A percentile compares a stretch with the other conserved stretches of the same genome.
Conservation (phyloP, 768 basidiomycete species). For the Collybia nuda region DNA sequence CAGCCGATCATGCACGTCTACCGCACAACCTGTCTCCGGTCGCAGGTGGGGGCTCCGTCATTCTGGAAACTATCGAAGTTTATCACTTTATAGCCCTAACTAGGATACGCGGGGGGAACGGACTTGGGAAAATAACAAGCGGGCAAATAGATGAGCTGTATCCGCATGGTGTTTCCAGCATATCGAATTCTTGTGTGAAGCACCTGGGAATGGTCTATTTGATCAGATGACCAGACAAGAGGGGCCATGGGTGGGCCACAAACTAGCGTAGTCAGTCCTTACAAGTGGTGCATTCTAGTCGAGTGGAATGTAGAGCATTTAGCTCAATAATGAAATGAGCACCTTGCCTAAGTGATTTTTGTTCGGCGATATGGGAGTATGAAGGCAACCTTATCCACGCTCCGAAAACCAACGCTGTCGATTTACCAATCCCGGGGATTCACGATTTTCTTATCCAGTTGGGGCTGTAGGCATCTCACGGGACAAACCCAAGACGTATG, state of each 20-base stretch:
- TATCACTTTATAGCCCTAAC: constrained; percentile 1
- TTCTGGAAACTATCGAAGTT: background rate
- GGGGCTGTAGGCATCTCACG: constrained; percentile 10
- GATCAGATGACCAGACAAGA: constrained; percentile 11
- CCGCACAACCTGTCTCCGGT: too few relatives aligned
- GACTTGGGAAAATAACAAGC: constrained; percentile 5
- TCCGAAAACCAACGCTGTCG: too few relatives aligned
- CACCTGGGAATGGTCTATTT: constrained; percentile 10
- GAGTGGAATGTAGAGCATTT: too few relatives aligned
- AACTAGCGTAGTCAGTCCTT: too few relatives aligned
- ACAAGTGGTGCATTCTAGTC: too few relatives aligned
- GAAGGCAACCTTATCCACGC: too few relatives aligned
- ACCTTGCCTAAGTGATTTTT: too few relatives aligned
- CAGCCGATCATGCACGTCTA: too few relatives aligned
- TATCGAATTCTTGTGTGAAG: constrained; percentile 8
- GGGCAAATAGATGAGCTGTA: constrained; percentile 1
- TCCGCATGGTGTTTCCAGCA: constrained; percentile 9
- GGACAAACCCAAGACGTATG: constrained; percentile 13
- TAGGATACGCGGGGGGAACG: constrained; percentile 13
- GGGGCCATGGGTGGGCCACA: too few relatives aligned
- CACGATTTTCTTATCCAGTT: background rate
- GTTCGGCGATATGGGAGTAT: too few relatives aligned
- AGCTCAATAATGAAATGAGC: too few relatives aligned
- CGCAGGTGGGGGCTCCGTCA: too few relatives aligned
- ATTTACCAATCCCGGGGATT: background rate